A percentile compares a stretch with the other conserved stretches of the same genome.
Evolutionary conservation across 2,329 filamentous ascomycete species (phyloP).

Genomic region (Xylaria sp.): DNA sequence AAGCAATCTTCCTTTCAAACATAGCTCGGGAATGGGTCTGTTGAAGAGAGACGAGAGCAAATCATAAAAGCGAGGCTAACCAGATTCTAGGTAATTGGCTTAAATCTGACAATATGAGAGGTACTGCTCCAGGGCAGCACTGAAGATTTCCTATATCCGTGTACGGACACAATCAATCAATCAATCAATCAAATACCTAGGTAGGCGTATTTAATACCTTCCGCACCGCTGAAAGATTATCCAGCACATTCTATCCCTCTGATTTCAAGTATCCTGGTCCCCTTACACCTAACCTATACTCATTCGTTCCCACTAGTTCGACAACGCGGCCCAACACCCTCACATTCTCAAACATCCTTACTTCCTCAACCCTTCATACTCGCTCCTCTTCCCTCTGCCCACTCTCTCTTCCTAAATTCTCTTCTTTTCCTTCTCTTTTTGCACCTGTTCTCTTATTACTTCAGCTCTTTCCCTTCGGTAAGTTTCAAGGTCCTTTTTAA

Average conservation of each 20-base stretch:
- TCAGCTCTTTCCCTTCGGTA: conserved; percentile 1
- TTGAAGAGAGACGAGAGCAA: too few relatives aligned
- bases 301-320: neutral
- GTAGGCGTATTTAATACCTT: neutral
- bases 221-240: conserved; percentile 1
- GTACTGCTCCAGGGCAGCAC: too few relatives aligned
- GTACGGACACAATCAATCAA: too few relatives aligned
- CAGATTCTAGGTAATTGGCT: too few relatives aligned
- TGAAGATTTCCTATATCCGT: too few relatives aligned
- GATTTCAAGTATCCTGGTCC: neutral
- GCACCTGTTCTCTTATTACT: neutral
- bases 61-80: too few relatives aligned
- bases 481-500: neutral
- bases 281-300: neutral
- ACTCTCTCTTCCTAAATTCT: neutral
- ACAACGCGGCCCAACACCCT: neutral
- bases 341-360: neutral
- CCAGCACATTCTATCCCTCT: neutral
- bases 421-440: conserved; percentile 3
- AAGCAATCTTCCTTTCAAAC: too few relatives aligned
- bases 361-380: neutral
- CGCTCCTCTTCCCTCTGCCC: neutral
- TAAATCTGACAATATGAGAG: too few relatives aligned
- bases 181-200: conserved; percentile 3
- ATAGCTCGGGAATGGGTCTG: too few relatives aligned